Evolutionary conservation across 164 flowering plant species (phyloP), one percentile per base, ranked within the genome.

Genomic region (Piper betle): DNA sequence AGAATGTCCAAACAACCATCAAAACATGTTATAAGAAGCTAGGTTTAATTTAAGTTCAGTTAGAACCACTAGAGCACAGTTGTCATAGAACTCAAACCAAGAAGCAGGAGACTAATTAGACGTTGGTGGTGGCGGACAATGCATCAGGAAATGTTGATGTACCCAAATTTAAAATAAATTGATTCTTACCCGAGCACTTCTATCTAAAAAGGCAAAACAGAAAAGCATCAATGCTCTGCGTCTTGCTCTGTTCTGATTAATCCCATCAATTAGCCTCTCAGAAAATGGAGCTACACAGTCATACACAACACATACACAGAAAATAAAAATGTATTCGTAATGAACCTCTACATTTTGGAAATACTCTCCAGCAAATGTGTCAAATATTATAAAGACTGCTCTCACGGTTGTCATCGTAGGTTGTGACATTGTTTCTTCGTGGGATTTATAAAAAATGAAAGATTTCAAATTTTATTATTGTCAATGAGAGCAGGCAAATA

Each of bases 151-250:
- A 25, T 25, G 33, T 25, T 25, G 33, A 25, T 25, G 33, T 25
- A 25, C 33, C 33, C 4, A 20, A 37, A 41, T 10, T 42, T 42
- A 19, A 41, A 37, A 55, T 41, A 50, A 40, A 46, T 46, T 46
- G 50, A 46, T 54, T 55, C 80, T 70, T 79, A 88, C 98, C 72
- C 73, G 82, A 63, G 81, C 87, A 66, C 72, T 71, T 15, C 72
- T 69, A 53, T 89, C 79, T 68, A 83, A 65, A 79, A 78, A 74
- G n/a, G 71, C 71, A 54, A 81, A 72, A 76, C 96, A 92, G 64
- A 92, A 83, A 59, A 92, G 78, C 67, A 84, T 71, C 41, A 91
- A 73, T 8, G 91, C 98, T 58, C 83, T 80, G 25, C 98, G 83
- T 81, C 91, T 85, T 53, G 77, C 77, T 56, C 71, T 85, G 67